Conservation (phyloP, 73 alveolate genomes). For the Paramecium pentaurelia region DNA sequence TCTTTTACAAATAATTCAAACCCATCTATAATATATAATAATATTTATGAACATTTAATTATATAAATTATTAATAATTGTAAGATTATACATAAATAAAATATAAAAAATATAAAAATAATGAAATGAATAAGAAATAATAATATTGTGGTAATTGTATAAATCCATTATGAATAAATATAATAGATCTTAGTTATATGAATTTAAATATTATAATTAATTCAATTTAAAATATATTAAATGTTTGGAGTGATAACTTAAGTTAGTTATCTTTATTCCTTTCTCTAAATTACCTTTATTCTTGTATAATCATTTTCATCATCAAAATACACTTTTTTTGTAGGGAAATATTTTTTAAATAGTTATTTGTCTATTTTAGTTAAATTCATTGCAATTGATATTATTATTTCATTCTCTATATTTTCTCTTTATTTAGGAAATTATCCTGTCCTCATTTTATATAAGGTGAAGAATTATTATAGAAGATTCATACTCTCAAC, state of each 20-base stretch:
- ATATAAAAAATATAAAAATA: too few species aligned
- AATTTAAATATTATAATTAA: neutral
- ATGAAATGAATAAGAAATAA: too few species aligned
- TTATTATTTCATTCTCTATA: neutral
- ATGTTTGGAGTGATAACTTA: neutral
- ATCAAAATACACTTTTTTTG: neutral
- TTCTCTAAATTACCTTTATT: neutral
- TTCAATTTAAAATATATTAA: neutral
- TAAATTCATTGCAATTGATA: neutral
- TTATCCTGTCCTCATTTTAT: neutral
- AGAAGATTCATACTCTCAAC: neutral
- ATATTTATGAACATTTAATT: neutral
- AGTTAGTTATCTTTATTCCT: neutral
- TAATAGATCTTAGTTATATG: too few species aligned
- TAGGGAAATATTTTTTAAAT: neutral
- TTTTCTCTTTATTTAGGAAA: neutral
- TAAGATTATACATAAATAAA: too few species aligned
- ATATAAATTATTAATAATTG: neutral
- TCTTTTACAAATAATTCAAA: conserved; percentile 77
- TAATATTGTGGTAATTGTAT: too few species aligned
- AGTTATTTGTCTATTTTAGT: neutral
- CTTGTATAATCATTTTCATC: conserved; percentile 26
- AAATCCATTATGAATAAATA: too few species aligned
- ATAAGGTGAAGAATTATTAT: neutral
- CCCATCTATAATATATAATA: conserved; percentile 35